A percentile compares a stretch with the other conserved stretches of the same genome.
phyloP scores from a whole-genome alignment of 257 asterid genomes.

The Prunella vulgaris region DNA sequence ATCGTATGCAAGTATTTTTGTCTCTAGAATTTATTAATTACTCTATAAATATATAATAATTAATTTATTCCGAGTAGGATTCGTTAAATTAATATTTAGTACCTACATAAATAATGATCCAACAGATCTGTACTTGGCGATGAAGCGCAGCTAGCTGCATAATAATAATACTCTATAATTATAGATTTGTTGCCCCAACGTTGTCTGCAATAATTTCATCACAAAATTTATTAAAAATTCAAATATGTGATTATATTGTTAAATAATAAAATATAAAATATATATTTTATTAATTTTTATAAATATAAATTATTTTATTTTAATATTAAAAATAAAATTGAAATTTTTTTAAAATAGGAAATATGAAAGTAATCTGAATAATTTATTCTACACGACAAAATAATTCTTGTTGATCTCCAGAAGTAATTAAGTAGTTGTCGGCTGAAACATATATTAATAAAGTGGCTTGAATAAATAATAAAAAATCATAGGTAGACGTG shows the following conservation, averaged over 20 bases:
- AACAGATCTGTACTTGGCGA: not conserved
- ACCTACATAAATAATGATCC: not conserved
- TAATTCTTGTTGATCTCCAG: not conserved
- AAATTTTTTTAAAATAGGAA: no score
- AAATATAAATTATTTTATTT: no score
- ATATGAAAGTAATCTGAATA: no score
- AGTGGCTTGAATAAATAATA: not conserved
- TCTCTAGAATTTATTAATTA: no score
- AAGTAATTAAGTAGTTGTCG: not conserved
- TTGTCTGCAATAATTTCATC: slow-evolving; percentile 14
- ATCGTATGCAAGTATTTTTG: not conserved
- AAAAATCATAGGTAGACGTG: not conserved
- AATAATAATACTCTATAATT: no score
- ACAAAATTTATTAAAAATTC: no score
- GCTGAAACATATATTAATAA: not conserved
- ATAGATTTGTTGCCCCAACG: slow-evolving; percentile 7
- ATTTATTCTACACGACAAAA: not conserved
- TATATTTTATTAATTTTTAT: no score
- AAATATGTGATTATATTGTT: no score
- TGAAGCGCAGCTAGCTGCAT: no score
- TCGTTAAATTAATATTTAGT: not conserved
- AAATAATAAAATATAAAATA: no score
- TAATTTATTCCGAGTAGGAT: not conserved
- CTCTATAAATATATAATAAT: no score
- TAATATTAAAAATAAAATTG: no score